Evolutionary conservation across 2,329 filamentous ascomycete species (phyloP), one percentile per base, ranked within the genome.

Genomic region (Claviceps arundinis): DNA sequence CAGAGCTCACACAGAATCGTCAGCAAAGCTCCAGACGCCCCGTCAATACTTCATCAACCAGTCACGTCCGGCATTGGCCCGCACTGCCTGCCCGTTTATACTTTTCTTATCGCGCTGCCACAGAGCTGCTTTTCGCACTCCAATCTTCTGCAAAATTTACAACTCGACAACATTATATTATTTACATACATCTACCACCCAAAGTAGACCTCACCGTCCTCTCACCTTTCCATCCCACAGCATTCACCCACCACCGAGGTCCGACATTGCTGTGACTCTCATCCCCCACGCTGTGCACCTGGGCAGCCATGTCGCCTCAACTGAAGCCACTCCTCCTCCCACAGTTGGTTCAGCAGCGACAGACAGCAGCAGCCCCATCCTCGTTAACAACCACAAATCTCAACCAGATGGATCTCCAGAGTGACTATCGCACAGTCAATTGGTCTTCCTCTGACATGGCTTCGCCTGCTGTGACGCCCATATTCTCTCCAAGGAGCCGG

Each of bases 401-500:
- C 55, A 64, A 65, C 37, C 64, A 65, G 24, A 59, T 59, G 55
- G 70, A 73, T 50, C 57, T 62, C 49, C 58, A 63, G 19, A 68
- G 68, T 55, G 65, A 70, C 56, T 73, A 72, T 60, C 71, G 71
- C 59, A 71, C 67, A 48, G 67, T 72, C 51, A 76, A 77, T 61
- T 80, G 76, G 4, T 81, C 77, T 17, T 74, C 74, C 11, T 88
- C 85, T 19, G 85, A 86, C 58, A 72, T 82, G 58, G 78, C 81
- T 13, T 84, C 85, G 19, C 85, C 85, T 50, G 30, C 30, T 34
- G 70, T 83, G 40, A 87, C 84, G 43, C 84, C 85, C 22, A 86
- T 82, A 17, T 87, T 85, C 62, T 84, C 76, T 3, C 67, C 82
- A 48, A 77, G 77, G 54, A 78, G 79, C 37, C 82, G 85, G 65